These are phyloP conservation scores for Bolboschoenoplectus hybrid DNA, from an alignment of 202 grass and related monocot species.

Conservation along the genomic window DNA sequence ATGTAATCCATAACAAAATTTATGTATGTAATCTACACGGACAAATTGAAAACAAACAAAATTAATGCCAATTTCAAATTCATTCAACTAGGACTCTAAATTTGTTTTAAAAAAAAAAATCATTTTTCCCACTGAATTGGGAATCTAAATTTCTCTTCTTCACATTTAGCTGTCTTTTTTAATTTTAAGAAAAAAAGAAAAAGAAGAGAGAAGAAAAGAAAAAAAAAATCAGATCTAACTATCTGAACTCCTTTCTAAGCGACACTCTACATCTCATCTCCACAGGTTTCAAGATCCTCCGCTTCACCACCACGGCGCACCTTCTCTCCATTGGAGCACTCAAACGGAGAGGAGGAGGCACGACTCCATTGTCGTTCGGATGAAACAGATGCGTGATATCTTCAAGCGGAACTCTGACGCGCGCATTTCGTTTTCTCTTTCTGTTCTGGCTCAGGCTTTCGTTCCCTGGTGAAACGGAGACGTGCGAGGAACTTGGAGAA, in stretches of 20 bases:
- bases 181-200: neutral
- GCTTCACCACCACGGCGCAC: neutral
- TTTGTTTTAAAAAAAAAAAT: too few species aligned
- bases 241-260: conserved; percentile 36
- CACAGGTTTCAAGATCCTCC: neutral
- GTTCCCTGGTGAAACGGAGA: conserved; percentile 13
- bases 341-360: conserved; percentile 6
- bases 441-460: neutral
- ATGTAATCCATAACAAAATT: too few species aligned
- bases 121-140: neutral
- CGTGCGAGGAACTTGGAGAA: neutral
- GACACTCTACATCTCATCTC: conserved; percentile 31
- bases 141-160: neutral
- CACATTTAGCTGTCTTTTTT: neutral
- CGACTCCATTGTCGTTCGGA: neutral
- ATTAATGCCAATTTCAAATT: too few species aligned
- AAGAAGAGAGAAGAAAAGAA: neutral
- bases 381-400: conserved; percentile 38
- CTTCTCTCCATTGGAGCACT: conserved; percentile 8
- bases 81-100: too few species aligned
- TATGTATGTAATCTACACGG: too few species aligned
- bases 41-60: neutral
- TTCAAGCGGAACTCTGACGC: conserved; percentile 20
- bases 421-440: conserved; percentile 33
- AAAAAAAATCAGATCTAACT: conserved; percentile 14